These are phyloP conservation scores for Cucumis hystrix DNA, from an alignment of 306 rosid genomes.

Conservation along the genomic window DNA sequence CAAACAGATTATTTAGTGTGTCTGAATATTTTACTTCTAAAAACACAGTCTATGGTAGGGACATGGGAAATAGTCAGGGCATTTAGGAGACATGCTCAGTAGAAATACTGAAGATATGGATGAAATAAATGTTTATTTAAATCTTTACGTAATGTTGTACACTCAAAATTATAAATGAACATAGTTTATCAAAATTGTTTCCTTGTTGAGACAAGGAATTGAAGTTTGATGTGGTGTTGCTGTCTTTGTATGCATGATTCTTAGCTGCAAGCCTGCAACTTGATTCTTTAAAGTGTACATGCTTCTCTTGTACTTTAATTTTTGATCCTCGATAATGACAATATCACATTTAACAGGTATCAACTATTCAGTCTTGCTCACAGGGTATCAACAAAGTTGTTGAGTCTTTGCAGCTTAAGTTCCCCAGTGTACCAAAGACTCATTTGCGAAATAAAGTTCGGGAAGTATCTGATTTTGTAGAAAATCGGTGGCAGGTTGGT, in stretches of 20 bases:
- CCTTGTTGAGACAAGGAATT: not conserved
- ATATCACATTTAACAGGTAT: constrained; percentile 37
- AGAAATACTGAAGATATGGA: not conserved
- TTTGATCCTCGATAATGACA: not conserved
- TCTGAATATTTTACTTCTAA: not conserved
- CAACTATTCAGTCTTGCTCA: constrained; percentile 60
- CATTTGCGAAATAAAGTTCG: constrained; percentile 64
- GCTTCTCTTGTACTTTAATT: not conserved
- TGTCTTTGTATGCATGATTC: not conserved
- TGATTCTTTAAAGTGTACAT: not conserved
- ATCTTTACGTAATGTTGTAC: not conserved
- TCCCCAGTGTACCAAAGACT: constrained; percentile 59
- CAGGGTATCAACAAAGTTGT: constrained; percentile 60
- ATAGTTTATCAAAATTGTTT: not conserved
- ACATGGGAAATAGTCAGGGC: not conserved
- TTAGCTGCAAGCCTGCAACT: not conserved
- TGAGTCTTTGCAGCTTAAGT: constrained; percentile 54
- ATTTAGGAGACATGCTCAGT: not conserved
- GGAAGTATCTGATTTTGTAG: constrained; percentile 63
- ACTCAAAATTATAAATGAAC: not conserved
- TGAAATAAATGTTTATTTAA: not conserved
- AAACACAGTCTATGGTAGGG: not conserved
- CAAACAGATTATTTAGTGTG: not conserved
- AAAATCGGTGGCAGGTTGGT: constrained; percentile 80
- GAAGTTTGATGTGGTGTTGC: not conserved